Base-by-base conservation (phyloP, 2,329 filamentous ascomycete genomes). In the Zalaria obscura region DNA sequence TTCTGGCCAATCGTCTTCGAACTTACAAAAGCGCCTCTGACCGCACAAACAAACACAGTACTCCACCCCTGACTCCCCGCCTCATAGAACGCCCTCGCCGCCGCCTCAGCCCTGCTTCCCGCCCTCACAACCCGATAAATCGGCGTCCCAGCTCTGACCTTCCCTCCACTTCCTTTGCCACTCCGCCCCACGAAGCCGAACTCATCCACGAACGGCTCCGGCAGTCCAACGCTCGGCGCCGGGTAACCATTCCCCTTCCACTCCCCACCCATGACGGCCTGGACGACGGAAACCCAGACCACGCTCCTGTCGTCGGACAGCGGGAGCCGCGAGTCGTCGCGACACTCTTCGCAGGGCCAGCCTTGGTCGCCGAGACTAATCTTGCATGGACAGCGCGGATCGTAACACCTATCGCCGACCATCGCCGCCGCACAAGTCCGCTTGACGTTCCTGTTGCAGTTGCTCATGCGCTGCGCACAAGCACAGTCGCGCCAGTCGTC, bases 1-100 rank as follows among this genome's bases (percentile, higher is more conserved):
- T 18, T 18, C 18, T 18, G 18, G 18, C 18, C 18, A 18, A 2
- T 18, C 18, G 18, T 18, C 18, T 18, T 18, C 18, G 18, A 18
- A 18, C 18, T 2, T 2, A 18, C 18, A 18, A 18, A 18, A 18
- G 18, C 18, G 7, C n/a, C 29, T 32, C 29, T 32, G 11, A 40
- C 27, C 4, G 38, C 38, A 33, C 38, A 40, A 4, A 35, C 32
- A 27, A 40, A 40, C 4, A 40, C 38, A 7, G 38, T 40, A 27
- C 27, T 33, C 38, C 38, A 40, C 4, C 38, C 38, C 4, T 33
- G 9, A 25, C 27, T 29, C 9, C 38, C 38, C 6, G 38, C 38
- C 5, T 40, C 32, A 18, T 25, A 40, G 28, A 40, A 40, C 5
- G 38, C 38, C 28, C 34, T 27, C 27, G 38, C 8, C 2, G 38